phyloP scores from a whole-genome alignment of 106 monocot genomes.

The Dioscorea alata region DNA sequence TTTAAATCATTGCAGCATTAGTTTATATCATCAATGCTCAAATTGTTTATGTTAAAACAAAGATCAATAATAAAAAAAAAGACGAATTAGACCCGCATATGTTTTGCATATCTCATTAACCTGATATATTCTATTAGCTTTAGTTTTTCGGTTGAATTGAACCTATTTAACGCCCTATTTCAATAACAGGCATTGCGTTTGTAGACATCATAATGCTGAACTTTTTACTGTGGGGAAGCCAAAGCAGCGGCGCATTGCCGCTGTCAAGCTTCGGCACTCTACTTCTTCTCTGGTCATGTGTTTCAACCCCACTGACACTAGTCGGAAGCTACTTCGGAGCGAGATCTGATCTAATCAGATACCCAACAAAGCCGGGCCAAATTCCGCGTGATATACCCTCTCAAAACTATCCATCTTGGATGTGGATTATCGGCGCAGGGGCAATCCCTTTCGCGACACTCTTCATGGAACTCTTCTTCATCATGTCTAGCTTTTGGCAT shows the following conservation, averaged over 20 bases:
- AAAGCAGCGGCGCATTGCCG: slow-evolving; percentile 49
- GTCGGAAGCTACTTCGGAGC: slow-evolving; percentile 5
- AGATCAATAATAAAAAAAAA: too few relatives aligned
- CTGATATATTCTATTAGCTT: too few relatives aligned
- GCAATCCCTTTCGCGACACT: neutral
- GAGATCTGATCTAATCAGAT: neutral
- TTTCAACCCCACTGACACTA: neutral
- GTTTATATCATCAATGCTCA: too few relatives aligned
- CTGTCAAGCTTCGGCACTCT: slow-evolving; percentile 35
- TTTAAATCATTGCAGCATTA: too few relatives aligned
- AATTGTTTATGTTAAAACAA: too few relatives aligned
- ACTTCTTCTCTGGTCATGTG: slow-evolving; percentile 50
- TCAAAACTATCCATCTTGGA: neutral
- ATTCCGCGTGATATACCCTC: neutral
- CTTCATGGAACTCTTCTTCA: slow-evolving; percentile 6
- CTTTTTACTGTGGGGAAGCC: slow-evolving; percentile 58
- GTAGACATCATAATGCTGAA: slow-evolving; percentile 40
- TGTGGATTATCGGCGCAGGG: neutral
- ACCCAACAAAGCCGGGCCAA: neutral
- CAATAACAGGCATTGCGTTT: slow-evolving; percentile 25
- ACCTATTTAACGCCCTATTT: too few relatives aligned
- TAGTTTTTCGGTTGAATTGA: too few relatives aligned
- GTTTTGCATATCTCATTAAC: too few relatives aligned
- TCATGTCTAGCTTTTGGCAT: neutral
- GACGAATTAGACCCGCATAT: too few relatives aligned